Evolutionary conservation across 768 basidiomycete genomes (phyloP), one percentile per base, ranked within the genome.

Genomic region (Xerocomellus dryophilus): DNA sequence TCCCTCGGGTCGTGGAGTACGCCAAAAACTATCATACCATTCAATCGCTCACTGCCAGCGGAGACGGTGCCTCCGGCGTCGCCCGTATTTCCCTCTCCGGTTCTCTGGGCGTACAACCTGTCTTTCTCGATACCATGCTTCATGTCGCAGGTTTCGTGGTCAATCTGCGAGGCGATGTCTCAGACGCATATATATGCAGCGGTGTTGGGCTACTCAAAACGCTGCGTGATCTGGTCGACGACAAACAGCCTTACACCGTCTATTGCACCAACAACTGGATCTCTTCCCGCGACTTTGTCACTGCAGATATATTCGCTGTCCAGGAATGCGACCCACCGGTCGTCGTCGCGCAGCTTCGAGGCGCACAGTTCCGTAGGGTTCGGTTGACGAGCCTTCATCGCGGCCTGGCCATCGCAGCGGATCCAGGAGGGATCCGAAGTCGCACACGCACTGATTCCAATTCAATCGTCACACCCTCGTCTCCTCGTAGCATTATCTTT

Each of bases 121-220:
- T 86, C 23, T 86, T 88, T 68, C 71, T 80, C 53, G 88, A 90
- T 57, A 81, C 84, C 0, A 71, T 90, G 29, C 71, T 88, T 29
- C 88, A 90, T 53, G 76, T 81, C 35, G 81, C 86, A 0, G 88
- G 88, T 4, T 87, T 90, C 67, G 70, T 88, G 32, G 77, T 81
- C 23, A 90, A 90, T 65, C 64, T 82, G 61, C 78, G 75, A 38
- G 80, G 77, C 8, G 66, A 71, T 10, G 50, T 72, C 23, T 71
- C 79, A 25, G 79, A 86, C 49, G 83, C 78, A 1, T 85, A 80
- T 64, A 84, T 90, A 50, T 90, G 88, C 73, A 78, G 70, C 27
- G 74, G 78, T 21, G 73, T 87, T 29, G 79, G 74, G 15, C 62
- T 73, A 6, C 71, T 85, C 39, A 76, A 76, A 51, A 61, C 82